These are phyloP conservation scores for Rhodotorula sp. DNA, from an alignment of 1,284 basidiomycete species.

Conservation along the genomic window DNA sequence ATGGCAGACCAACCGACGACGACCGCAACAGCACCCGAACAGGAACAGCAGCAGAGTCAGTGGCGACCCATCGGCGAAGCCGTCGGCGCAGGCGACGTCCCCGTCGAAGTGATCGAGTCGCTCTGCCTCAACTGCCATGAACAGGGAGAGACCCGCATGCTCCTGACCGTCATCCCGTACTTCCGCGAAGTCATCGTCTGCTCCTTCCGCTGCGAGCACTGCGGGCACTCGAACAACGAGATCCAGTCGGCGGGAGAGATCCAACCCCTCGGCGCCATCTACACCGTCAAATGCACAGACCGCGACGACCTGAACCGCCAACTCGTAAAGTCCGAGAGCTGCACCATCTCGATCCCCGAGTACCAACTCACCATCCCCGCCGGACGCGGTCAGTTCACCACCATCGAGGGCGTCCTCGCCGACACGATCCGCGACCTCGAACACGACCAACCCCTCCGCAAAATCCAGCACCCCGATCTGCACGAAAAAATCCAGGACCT, in stretches of 20 bases:
- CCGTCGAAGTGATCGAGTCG: conserved; percentile 61
- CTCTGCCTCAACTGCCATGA: conserved; percentile 82
- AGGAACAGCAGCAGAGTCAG: conserved; percentile 5
- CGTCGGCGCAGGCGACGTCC: conserved; percentile 36
- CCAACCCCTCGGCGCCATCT: conserved; percentile 61
- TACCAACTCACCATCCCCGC: conserved; percentile 83
- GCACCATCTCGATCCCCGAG: conserved; percentile 81
- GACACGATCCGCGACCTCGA: conserved; percentile 81
- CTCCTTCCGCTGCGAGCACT: conserved; percentile 93
- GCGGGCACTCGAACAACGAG: conserved; percentile 85
- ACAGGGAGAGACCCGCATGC: conserved; percentile 83
- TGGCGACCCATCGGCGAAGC: conserved; percentile 38
- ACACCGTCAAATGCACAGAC: conserved; percentile 76
- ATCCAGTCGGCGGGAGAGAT: conserved; percentile 88
- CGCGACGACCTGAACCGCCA: conserved; percentile 85
- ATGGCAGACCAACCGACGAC: neutral
- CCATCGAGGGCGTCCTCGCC: conserved; percentile 86
- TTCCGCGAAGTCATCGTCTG: conserved; percentile 94
- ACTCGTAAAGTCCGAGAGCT: conserved; percentile 83
- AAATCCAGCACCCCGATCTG: conserved; percentile 73
- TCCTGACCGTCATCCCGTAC: conserved; percentile 93
- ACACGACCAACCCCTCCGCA: conserved; percentile 80
- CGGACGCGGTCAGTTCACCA: conserved; percentile 86
- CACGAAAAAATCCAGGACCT: conserved; percentile 77
- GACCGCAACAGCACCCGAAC: neutral